These are phyloP conservation scores for Lichtheimia ramosa DNA, from an alignment of 371 early-diverging fungal genomes.

Conservation along the genomic window DNA sequence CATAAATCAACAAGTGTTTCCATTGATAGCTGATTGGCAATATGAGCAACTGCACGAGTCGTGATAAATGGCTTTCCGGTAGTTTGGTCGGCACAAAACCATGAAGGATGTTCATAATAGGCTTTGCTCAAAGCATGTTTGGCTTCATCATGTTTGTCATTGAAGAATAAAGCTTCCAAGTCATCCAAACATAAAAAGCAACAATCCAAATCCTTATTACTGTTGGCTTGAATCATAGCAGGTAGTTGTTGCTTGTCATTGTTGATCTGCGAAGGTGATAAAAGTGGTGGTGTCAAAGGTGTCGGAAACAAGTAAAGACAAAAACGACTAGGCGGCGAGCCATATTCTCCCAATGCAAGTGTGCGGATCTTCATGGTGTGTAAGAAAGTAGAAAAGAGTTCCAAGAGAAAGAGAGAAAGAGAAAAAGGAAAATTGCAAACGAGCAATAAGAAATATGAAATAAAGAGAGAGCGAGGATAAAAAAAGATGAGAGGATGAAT, in stretches of 20 bases:
- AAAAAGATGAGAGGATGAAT: not conserved
- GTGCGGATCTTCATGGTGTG: conserved; percentile 16
- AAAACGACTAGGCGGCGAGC: conserved; percentile 15
- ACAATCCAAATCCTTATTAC: not conserved
- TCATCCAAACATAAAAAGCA: conserved; percentile 21
- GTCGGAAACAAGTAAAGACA: conserved; percentile 21
- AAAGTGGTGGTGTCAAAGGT: conserved; percentile 23
- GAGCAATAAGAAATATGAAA: conserved; percentile 3
- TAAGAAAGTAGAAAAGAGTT: conserved; percentile 1
- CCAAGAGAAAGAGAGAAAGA: conserved; percentile 12
- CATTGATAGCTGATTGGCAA: conserved; percentile 9
- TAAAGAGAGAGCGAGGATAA: not conserved
- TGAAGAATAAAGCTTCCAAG: conserved; percentile 14
- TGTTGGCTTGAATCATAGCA: not conserved
- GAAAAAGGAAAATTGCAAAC: conserved; percentile 13
- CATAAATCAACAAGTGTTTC: conserved; percentile 15
- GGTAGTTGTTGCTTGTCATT: too few relatives aligned
- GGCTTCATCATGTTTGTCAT: not conserved
- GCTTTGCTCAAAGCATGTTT: not conserved
- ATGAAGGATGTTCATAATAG: conserved; percentile 15
- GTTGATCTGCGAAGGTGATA: conserved; percentile 6
- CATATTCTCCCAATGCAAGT: conserved; percentile 19
- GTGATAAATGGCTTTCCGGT: conserved; percentile 17
- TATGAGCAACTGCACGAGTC: conserved; percentile 13
- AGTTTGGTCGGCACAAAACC: conserved; percentile 21